phyloP scores from a whole-genome alignment of 495 filamentous ascomycete species.

The Sordaria brevicollis region DNA sequence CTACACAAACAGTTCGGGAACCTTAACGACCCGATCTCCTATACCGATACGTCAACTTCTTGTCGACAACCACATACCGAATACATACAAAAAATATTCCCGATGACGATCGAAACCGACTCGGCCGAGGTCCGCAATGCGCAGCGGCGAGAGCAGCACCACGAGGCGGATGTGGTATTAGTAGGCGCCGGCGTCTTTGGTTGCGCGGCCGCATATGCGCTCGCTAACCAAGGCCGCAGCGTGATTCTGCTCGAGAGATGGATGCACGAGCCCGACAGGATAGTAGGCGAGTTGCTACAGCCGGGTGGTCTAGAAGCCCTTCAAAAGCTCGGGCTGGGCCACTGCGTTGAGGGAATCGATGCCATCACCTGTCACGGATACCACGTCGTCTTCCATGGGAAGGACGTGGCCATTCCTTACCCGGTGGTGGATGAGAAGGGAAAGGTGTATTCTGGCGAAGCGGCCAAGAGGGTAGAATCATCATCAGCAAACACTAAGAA shows the following conservation, averaged over 20 bases:
- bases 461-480: constrained; percentile 4
- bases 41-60: not conserved
- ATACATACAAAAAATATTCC: not conserved
- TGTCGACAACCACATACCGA: not conserved
- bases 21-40: not conserved
- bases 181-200: constrained; percentile 87
- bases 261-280: constrained; percentile 89
- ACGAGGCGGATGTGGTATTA: constrained; percentile 67
- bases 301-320: constrained; percentile 82
- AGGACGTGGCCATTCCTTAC: constrained; percentile 74
- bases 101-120: constrained; percentile 5
- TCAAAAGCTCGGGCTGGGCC: constrained; percentile 62
- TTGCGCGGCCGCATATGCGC: constrained; percentile 73
- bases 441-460: constrained; percentile 3
- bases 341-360: constrained; percentile 86
- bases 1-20: not conserved
- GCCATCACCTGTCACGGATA: constrained; percentile 74
- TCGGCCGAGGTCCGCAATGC: constrained; percentile 23
- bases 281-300: constrained; percentile 91
- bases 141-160: constrained; percentile 30
- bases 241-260: constrained; percentile 85
- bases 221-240: constrained; percentile 75
- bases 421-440: constrained; percentile 28
- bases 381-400: constrained; percentile 72
- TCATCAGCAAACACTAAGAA: constrained; percentile 9